A percentile compares a stretch with the other conserved stretches of the same genome.
phyloP scores from a whole-genome alignment of 2,329 filamentous ascomycete genomes.

The Cladosporium austrohemisphaericum region DNA sequence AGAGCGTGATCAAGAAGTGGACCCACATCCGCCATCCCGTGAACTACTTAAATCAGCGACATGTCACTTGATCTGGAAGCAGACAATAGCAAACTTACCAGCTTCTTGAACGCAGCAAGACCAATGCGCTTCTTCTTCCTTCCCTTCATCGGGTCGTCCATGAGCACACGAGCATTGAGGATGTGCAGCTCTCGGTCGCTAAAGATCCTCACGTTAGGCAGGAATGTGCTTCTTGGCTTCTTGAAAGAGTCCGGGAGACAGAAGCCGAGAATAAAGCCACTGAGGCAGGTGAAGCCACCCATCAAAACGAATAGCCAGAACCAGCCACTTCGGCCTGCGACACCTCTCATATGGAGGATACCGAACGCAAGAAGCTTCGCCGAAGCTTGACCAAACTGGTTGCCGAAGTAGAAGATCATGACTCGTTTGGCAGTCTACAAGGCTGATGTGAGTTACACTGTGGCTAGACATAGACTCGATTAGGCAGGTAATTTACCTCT shows the following conservation, averaged over 20 bases:
- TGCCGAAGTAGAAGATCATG: constrained; percentile 46
- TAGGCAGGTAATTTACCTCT: too few species aligned
- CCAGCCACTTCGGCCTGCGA: constrained; percentile 22
- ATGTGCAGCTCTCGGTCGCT: constrained; percentile 31
- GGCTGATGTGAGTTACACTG: too few species aligned
- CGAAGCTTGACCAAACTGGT: constrained; percentile 41
- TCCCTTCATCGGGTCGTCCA: constrained; percentile 30
- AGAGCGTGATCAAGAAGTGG: constrained; percentile 33
- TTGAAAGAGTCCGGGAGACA: constrained; percentile 32
- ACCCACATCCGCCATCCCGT: constrained; percentile 33
- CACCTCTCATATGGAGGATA: constrained; percentile 31
- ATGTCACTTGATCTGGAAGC: not conserved
- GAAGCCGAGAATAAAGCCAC: constrained; percentile 33
- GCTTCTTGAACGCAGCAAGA: constrained; percentile 30
- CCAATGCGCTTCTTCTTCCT: constrained; percentile 31
- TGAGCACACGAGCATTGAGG: constrained; percentile 26
- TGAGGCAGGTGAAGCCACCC: constrained; percentile 34
- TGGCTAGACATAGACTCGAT: too few species aligned
- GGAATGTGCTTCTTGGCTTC: constrained; percentile 27
- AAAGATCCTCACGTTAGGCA: constrained; percentile 27
- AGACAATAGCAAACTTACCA: constrained; percentile 14
- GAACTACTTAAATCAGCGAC: constrained; percentile 34
- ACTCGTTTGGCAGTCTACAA: constrained; percentile 47
- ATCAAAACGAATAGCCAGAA: constrained; percentile 31
- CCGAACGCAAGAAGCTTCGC: constrained; percentile 39